Evolutionary conservation across 805 yeast species (phyloP).

Genomic region (Osmozyma mogii): DNA sequence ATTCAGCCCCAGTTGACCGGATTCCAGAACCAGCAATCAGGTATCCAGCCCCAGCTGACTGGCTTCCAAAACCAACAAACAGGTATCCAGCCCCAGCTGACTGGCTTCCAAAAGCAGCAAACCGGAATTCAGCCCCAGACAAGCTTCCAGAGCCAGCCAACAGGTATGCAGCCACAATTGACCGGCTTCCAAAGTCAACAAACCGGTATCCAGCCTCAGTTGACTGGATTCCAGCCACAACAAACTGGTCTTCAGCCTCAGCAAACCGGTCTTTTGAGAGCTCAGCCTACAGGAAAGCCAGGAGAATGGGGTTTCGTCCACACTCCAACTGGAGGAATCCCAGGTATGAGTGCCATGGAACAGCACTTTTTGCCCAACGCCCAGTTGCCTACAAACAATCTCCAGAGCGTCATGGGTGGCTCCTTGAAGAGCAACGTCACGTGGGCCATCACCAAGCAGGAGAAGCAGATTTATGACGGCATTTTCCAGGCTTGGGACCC

Average conservation of each 20-base stretch:
- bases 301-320: slow-evolving; percentile 78
- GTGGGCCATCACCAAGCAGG: slow-evolving; percentile 83
- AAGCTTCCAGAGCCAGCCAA: slow-evolving; percentile 13
- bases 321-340: slow-evolving; percentile 61
- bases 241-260: slow-evolving; percentile 33
- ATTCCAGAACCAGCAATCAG: slow-evolving; percentile 2
- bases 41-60: slow-evolving; percentile 5
- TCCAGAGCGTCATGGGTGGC: slow-evolving; percentile 38
- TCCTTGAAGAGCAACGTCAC: slow-evolving; percentile 47
- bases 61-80: slow-evolving; percentile 1
- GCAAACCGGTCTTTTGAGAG: slow-evolving; percentile 36
- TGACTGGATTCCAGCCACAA: slow-evolving; percentile 9
- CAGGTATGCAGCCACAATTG: slow-evolving; percentile 15
- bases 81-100: slow-evolving; percentile 17
- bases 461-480: slow-evolving; percentile 76
- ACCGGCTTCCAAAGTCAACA: slow-evolving; percentile 22
- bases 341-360: slow-evolving; percentile 61
- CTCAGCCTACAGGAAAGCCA: slow-evolving; percentile 59
- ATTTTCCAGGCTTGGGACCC: slow-evolving; percentile 87
- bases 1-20: slow-evolving; percentile 4
- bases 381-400: slow-evolving; percentile 26
- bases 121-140: slow-evolving; percentile 19
- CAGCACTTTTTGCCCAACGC: slow-evolving; percentile 57
- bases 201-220: slow-evolving; percentile 23
- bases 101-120: slow-evolving; percentile 18